Evolutionary conservation across 768 basidiomycete genomes (phyloP).

Genomic region (Pleurotus ostreatus): DNA sequence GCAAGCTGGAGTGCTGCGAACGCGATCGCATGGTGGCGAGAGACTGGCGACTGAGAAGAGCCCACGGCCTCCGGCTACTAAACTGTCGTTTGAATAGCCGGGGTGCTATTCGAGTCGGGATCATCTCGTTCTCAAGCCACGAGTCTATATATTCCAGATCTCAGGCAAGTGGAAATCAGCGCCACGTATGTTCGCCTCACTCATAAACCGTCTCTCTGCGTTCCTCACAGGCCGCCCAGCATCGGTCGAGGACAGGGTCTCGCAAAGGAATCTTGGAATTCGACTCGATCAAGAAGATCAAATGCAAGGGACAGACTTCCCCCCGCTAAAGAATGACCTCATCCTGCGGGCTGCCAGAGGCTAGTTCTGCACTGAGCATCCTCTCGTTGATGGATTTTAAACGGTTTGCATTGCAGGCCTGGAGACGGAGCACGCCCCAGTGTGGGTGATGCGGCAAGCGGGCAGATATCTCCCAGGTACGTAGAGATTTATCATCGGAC

Average conservation of each 20-base stretch:
- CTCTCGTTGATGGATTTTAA: neutral
- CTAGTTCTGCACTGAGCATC: slow-evolving; percentile 19
- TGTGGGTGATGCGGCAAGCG: slow-evolving; percentile 98
- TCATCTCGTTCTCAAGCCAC: neutral
- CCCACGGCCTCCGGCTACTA: slow-evolving; percentile 2
- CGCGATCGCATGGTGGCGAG: too few relatives aligned
- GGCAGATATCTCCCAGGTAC: slow-evolving; percentile 92
- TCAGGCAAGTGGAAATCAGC: too few relatives aligned
- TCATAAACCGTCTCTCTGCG: slow-evolving; percentile 5
- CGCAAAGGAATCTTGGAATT: neutral
- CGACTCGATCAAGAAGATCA: slow-evolving; percentile 1
- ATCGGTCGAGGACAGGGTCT: neutral
- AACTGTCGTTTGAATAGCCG: neutral
- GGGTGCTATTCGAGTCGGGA: neutral
- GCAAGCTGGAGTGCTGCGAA: neutral
- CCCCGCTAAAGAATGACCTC: slow-evolving; percentile 82
- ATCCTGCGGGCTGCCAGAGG: slow-evolving; percentile 85
- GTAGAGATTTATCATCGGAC: slow-evolving; percentile 12
- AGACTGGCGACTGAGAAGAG: neutral
- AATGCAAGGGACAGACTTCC: slow-evolving; percentile 47
- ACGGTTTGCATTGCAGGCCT: slow-evolving; percentile 47
- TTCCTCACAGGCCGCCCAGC: slow-evolving; percentile 9
- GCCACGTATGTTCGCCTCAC: slow-evolving; percentile 7
- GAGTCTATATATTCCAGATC: neutral
- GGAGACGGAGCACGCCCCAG: slow-evolving; percentile 87